Evolutionary conservation across 768 basidiomycete genomes (phyloP), one percentile per base, ranked within the genome.

Genomic region (Suillus fuscotomentosus): DNA sequence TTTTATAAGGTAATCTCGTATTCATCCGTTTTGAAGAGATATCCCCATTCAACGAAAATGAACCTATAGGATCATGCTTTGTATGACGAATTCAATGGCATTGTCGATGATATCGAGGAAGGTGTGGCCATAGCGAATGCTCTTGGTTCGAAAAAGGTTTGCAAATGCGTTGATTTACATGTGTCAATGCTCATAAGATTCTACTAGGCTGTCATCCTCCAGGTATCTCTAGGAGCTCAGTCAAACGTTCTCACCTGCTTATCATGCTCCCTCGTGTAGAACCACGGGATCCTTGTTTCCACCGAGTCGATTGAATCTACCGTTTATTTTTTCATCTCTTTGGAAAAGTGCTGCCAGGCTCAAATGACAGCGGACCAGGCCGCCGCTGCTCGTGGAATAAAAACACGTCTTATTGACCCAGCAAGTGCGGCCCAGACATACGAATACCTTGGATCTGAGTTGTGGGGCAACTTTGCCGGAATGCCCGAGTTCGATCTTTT

Each of bases 381-480:
- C 3, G 72, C 71, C 0, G 68, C 69, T 5, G 71, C 68, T 15
- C 67, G 67, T 2, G 69, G 68, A 17, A 17, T 42, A 24, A 59
- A 3, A 42, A 17, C 24, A 1, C 24, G 11, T 8, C 47, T 61
- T 24, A 63, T 63, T 34, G 63, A 68, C 60, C 66, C 64, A 9
- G 74, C 71, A 61, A 73, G 76, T 13, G 66, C 63, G 34, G 76
- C 75, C n/a, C 67, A 61, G 34, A 66, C 31, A 31, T 31, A 31
- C 31, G 31, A 67, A 50, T 64, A 61, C 3, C 71, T 73, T 20
- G 77, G 78, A 9, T 69, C 66, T 14, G 60, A 72, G 60, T 27
- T 13, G 10, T 76, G 70, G 17, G 80, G 80, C 10, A 79, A 76
- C 78, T 79, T 80, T 70, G 74, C 73, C 62, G 79, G 75, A 10